Evolutionary conservation across 2,329 filamentous ascomycete genomes (phyloP).

Genomic region (Blumeriella jaapii): DNA sequence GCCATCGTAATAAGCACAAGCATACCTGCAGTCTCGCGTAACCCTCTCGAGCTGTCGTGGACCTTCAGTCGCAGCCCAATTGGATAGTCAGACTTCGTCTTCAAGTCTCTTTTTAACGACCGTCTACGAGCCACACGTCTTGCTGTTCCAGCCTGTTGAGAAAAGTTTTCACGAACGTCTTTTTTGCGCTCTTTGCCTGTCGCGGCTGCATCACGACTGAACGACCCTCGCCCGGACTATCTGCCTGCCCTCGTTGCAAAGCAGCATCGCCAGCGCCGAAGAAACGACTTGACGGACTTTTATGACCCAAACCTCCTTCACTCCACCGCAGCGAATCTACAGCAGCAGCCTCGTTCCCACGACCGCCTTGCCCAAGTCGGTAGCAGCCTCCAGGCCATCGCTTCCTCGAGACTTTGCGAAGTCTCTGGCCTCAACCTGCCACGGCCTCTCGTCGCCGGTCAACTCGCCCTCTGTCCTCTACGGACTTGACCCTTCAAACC

Average conservation of each 20-base stretch:
- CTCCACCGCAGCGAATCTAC: constrained; percentile 7
- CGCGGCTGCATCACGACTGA: constrained; percentile 20
- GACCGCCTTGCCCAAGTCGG: background rate
- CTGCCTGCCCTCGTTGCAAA: constrained; percentile 20
- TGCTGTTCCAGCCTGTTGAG: constrained; percentile 22
- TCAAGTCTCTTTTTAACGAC: constrained; percentile 30
- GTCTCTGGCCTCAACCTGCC: constrained; percentile 5
- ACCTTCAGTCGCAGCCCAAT: constrained; percentile 27
- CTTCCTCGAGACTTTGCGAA: constrained; percentile 3
- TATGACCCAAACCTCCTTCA: constrained; percentile 13
- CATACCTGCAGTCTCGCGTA: constrained; percentile 29
- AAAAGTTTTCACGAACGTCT: constrained; percentile 18
- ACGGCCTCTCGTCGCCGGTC: constrained; percentile 20
- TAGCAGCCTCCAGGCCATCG: background rate
- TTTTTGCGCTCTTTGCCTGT: constrained; percentile 22
- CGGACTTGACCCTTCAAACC: constrained; percentile 38
- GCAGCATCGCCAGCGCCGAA: constrained; percentile 11
- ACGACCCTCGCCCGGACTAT: too few species aligned
- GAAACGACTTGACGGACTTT: constrained; percentile 11
- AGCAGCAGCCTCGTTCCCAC: background rate
- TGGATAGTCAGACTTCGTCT: constrained; percentile 26
- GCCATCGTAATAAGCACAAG: constrained; percentile 27
- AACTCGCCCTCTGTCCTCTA: constrained; percentile 21
- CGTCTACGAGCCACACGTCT: constrained; percentile 33
- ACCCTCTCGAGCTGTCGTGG: constrained; percentile 24